Percentiles rank a stretch among this genome's conserved stretches.
phyloP scores from a whole-genome alignment of 2,329 filamentous ascomycete genomes.

The Aspergillus neotritici region DNA sequence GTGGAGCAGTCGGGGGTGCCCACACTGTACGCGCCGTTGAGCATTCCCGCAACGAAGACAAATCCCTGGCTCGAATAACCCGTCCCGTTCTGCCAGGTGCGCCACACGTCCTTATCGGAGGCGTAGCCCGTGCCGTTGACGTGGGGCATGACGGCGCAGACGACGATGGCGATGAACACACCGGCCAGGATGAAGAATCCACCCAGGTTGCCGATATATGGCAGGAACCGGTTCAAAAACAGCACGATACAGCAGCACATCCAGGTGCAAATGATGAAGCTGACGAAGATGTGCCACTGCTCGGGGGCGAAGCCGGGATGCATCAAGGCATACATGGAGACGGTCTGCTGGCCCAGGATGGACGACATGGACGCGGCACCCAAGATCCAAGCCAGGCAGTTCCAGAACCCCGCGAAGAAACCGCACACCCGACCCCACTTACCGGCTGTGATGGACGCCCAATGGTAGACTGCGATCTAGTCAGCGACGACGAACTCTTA shows the following conservation, averaged over 20 bases:
- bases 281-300: conserved; percentile 56
- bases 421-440: conserved; percentile 49
- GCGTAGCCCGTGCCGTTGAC: conserved; percentile 40
- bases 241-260: conserved; percentile 48
- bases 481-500: neutral
- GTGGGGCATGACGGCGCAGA: conserved; percentile 51
- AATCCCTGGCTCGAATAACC: conserved; percentile 49
- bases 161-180: conserved; percentile 50
- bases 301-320: conserved; percentile 49
- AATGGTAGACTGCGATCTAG: conserved; percentile 51
- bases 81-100: conserved; percentile 47
- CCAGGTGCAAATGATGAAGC: conserved; percentile 54
- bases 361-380: conserved; percentile 55
- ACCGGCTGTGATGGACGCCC: conserved; percentile 55
- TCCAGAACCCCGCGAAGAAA: conserved; percentile 44
- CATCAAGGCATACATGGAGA: conserved; percentile 58
- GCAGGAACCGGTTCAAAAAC: conserved; percentile 49
- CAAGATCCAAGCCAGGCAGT: conserved; percentile 53
- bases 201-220: conserved; percentile 51
- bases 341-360: conserved; percentile 55
- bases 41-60: conserved; percentile 60
- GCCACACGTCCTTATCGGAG: conserved; percentile 51
- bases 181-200: conserved; percentile 53
- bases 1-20: conserved; percentile 61
- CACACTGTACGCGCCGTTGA: conserved; percentile 65